Conservation (phyloP, 2,329 filamentous ascomycete genomes). For the Arthroderma sp. region DNA sequence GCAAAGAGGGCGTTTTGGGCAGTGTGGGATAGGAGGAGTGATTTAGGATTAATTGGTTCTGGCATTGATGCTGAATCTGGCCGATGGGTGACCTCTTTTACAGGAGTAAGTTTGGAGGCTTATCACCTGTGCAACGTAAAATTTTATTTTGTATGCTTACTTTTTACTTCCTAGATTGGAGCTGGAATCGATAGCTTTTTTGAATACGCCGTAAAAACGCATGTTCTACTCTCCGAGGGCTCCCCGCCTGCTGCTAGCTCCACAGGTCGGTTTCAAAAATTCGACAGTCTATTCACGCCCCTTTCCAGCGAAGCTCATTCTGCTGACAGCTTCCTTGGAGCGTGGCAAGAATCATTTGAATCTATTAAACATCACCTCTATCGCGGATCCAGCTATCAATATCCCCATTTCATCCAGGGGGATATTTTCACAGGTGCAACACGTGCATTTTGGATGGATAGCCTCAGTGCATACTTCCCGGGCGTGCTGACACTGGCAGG, state of each 20-base stretch:
- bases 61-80: slow-evolving; percentile 88
- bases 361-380: slow-evolving; percentile 89
- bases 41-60: slow-evolving; percentile 75
- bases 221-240: slow-evolving; percentile 75
- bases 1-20: slow-evolving; percentile 94
- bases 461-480: slow-evolving; percentile 87
- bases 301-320: slow-evolving; percentile 54
- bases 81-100: slow-evolving; percentile 73
- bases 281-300: slow-evolving; percentile 53
- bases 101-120: slow-evolving; percentile 43
- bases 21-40: slow-evolving; percentile 79
- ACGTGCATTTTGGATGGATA: slow-evolving; percentile 89
- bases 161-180: slow-evolving; percentile 49
- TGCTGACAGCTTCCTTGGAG: slow-evolving; percentile 62
- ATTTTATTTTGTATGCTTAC: not conserved
- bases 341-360: slow-evolving; percentile 74
- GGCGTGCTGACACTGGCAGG: slow-evolving; percentile 76
- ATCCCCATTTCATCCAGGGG: slow-evolving; percentile 86
- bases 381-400: slow-evolving; percentile 57
- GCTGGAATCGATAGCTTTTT: slow-evolving; percentile 97
- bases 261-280: slow-evolving; percentile 34
- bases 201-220: slow-evolving; percentile 90
- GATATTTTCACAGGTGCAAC: slow-evolving; percentile 80
- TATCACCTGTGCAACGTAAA: not conserved
- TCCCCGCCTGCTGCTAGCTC: slow-evolving; percentile 24